Conservation (phyloP, 176 grass and related monocot species). For the Oryza coarctata region DNA sequence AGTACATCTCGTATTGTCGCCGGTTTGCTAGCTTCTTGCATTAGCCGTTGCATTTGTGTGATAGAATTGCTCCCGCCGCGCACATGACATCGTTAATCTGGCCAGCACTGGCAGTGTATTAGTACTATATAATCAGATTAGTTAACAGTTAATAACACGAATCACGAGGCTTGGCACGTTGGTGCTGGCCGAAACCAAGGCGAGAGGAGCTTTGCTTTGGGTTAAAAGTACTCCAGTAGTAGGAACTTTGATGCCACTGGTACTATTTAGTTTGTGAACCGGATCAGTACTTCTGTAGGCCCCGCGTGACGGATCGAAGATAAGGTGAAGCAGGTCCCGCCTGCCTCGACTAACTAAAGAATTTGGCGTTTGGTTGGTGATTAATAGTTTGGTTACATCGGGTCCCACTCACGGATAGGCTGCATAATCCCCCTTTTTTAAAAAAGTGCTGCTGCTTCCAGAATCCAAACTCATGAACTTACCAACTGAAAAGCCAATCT, state of each 20-base stretch:
- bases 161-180: background rate
- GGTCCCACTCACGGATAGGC: slow-evolving; percentile 7
- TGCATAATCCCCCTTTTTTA: background rate
- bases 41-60: background rate
- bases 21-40: background rate
- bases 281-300: slow-evolving; percentile 16
- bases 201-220: background rate
- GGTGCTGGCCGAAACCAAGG: background rate
- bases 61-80: background rate
- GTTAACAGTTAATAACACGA: background rate
- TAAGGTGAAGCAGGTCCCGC: slow-evolving; percentile 32
- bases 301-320: slow-evolving; percentile 52
- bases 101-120: background rate
- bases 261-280: background rate
- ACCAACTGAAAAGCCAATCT: background rate
- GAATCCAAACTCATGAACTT: slow-evolving; percentile 14
- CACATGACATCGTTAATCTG: slow-evolving; percentile 25
- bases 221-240: background rate
- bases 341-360: slow-evolving; percentile 28
- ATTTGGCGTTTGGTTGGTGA: slow-evolving; percentile 13
- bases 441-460: background rate
- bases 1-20: background rate
- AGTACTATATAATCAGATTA: background rate
- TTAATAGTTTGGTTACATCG: slow-evolving; percentile 11
- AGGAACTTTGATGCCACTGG: background rate